Evolutionary conservation across 768 basidiomycete genomes (phyloP).

Genomic region (Lactarius hengduanensis): DNA sequence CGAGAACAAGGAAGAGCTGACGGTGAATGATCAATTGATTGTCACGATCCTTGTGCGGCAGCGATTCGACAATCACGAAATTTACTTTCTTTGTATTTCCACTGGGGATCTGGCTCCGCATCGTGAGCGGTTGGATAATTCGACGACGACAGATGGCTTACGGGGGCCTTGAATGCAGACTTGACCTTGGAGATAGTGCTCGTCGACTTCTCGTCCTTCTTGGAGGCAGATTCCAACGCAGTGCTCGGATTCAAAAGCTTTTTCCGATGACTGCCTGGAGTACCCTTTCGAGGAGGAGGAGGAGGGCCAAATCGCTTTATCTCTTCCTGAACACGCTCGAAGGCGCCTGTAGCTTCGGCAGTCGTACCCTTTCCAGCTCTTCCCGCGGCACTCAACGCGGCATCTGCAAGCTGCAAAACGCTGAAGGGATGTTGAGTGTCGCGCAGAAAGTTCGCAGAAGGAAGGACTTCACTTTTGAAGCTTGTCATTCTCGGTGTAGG

Average conservation of each 20-base stretch:
- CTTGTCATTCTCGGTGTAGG: background rate
- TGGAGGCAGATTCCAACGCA: background rate
- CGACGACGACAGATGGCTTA: background rate
- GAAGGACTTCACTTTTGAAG: background rate
- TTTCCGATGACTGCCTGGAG: background rate
- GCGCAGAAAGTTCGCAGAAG: background rate
- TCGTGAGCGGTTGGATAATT: background rate
- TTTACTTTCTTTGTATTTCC: background rate
- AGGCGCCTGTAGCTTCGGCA: background rate
- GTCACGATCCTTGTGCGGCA: too few species aligned
- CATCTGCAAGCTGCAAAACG: constrained; percentile 1
- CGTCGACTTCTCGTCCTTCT: background rate
- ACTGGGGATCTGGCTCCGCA: background rate
- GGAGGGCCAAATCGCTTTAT: background rate
- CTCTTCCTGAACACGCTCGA: background rate
- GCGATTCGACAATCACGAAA: background rate
- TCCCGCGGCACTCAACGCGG: background rate
- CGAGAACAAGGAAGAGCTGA: background rate
- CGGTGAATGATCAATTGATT: background rate
- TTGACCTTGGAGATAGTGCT: background rate
- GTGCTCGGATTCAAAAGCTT: background rate
- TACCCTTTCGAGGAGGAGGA: background rate
- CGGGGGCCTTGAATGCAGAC: background rate
- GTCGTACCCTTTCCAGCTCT: background rate
- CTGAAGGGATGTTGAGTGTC: background rate